Evolutionary conservation across 192 early-diverging fungal species (phyloP).

Genomic region (Diversispora epigaea): DNA sequence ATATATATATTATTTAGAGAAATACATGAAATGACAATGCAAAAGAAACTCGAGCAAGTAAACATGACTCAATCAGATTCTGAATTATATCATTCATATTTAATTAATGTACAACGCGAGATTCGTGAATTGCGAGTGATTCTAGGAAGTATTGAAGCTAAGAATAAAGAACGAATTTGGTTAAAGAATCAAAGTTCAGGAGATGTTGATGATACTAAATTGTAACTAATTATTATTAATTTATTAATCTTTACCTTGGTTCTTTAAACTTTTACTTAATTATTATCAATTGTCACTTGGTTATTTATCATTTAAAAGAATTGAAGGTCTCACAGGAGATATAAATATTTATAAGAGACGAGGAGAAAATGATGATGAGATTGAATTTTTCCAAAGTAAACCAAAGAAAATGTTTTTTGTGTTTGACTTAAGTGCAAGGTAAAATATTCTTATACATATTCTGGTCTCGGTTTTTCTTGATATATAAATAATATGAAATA

Average conservation of each 20-base stretch:
- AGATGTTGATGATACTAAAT: slow-evolving; percentile 77
- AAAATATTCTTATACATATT: slow-evolving; percentile 33
- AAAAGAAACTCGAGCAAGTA: slow-evolving; percentile 64
- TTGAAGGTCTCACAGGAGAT: slow-evolving; percentile 76
- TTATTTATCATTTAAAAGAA: slow-evolving; percentile 28
- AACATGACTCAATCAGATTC: slow-evolving; percentile 72
- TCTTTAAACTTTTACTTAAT: too few relatives aligned
- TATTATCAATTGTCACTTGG: too few relatives aligned
- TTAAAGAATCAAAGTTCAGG: slow-evolving; percentile 76
- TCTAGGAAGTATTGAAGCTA: slow-evolving; percentile 74
- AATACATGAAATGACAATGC: slow-evolving; percentile 72
- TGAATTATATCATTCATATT: slow-evolving; percentile 53
- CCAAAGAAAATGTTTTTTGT: slow-evolving; percentile 78
- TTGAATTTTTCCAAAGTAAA: slow-evolving; percentile 66
- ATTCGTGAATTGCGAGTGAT: slow-evolving; percentile 73
- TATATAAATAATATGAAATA: slow-evolving; percentile 4
- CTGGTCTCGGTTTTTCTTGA: slow-evolving; percentile 27
- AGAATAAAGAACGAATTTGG: slow-evolving; percentile 83
- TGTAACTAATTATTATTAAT: slow-evolving; percentile 40
- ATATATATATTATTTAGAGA: slow-evolving; percentile 38
- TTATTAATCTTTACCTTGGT: too few relatives aligned
- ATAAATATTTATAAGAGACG: slow-evolving; percentile 76
- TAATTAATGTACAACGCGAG: slow-evolving; percentile 63
- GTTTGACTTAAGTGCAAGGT: slow-evolving; percentile 73
- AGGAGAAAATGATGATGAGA: slow-evolving; percentile 72